Evolutionary conservation across 805 yeast genomes (phyloP).

Genomic region (Starmera amethionina): DNA sequence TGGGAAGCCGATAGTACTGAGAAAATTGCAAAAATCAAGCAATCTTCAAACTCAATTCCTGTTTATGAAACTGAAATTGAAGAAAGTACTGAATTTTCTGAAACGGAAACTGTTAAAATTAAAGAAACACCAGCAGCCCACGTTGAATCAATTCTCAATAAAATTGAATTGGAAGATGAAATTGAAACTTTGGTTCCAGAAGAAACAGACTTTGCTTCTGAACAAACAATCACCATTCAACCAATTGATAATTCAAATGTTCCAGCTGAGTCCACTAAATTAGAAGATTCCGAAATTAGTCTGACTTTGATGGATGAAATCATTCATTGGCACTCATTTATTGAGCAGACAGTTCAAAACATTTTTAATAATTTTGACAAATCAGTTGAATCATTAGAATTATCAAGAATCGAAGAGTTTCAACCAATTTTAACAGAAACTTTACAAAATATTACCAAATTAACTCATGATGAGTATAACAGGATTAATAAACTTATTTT

Average conservation of each 20-base stretch:
- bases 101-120: background rate
- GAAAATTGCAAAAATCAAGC: background rate
- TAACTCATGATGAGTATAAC: conserved; percentile 17
- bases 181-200: conserved; percentile 1
- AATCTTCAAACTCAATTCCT: too few relatives aligned
- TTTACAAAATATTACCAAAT: conserved; percentile 23
- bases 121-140: background rate
- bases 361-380: conserved; percentile 28
- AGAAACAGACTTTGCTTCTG: conserved; percentile 1
- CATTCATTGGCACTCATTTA: conserved; percentile 24
- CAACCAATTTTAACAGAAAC: conserved; percentile 22
- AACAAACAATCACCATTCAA: conserved; percentile 1
- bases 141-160: background rate
- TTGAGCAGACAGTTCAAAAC: conserved; percentile 27
- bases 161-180: conserved; percentile 3
- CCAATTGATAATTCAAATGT: background rate
- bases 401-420: conserved; percentile 16
- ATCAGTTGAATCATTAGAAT: conserved; percentile 24
- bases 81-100: background rate
- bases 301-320: conserved; percentile 26
- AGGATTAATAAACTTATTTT: conserved; percentile 23
- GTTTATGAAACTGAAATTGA: background rate
- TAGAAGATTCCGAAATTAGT: conserved; percentile 8
- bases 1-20: background rate
- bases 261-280: background rate